Conservation (phyloP, 2,329 filamentous ascomycete genomes). For the Exophiala calicioides region DNA sequence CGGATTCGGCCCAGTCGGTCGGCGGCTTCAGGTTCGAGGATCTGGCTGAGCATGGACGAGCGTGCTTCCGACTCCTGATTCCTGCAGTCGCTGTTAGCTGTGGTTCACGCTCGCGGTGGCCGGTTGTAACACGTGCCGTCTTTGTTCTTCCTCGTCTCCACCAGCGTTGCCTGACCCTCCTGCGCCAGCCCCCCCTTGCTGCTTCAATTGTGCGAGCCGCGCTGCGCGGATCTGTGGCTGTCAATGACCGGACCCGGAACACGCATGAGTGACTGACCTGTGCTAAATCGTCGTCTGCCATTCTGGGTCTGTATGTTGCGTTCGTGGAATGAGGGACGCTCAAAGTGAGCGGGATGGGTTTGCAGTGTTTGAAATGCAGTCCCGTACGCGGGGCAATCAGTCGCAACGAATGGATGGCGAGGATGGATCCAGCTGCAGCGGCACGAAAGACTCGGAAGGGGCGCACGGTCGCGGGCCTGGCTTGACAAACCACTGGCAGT, state of each 20-base stretch:
- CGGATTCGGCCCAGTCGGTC: slow-evolving; percentile 93
- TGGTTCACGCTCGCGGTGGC: too few relatives aligned
- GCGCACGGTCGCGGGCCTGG: too few relatives aligned
- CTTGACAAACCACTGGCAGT: too few relatives aligned
- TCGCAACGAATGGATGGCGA: too few relatives aligned
- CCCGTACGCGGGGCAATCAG: slow-evolving; percentile 18
- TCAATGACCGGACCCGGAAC: slow-evolving; percentile 16
- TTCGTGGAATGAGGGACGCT: background rate
- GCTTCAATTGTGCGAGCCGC: slow-evolving; percentile 88
- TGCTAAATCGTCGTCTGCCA: slow-evolving; percentile 68
- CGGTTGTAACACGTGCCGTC: slow-evolving; percentile 54
- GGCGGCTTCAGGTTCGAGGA: slow-evolving; percentile 89
- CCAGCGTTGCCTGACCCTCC: slow-evolving; percentile 52
- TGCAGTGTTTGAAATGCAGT: background rate
- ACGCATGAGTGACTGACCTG: slow-evolving; percentile 46
- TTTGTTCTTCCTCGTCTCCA: slow-evolving; percentile 64
- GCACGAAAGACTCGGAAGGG: too few relatives aligned
- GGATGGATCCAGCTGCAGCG: too few relatives aligned
- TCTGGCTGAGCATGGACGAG: slow-evolving; percentile 78
- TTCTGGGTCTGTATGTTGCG: slow-evolving; percentile 38
- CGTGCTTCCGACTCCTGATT: slow-evolving; percentile 67
- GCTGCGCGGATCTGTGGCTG: slow-evolving; percentile 76
- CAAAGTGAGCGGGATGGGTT: background rate
- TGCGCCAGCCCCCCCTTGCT: slow-evolving; percentile 62
- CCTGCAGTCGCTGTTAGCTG: slow-evolving; percentile 32